These are phyloP conservation scores for Podaxis rugospora DNA, from an alignment of 768 basidiomycete genomes.

Conservation along the genomic window DNA sequence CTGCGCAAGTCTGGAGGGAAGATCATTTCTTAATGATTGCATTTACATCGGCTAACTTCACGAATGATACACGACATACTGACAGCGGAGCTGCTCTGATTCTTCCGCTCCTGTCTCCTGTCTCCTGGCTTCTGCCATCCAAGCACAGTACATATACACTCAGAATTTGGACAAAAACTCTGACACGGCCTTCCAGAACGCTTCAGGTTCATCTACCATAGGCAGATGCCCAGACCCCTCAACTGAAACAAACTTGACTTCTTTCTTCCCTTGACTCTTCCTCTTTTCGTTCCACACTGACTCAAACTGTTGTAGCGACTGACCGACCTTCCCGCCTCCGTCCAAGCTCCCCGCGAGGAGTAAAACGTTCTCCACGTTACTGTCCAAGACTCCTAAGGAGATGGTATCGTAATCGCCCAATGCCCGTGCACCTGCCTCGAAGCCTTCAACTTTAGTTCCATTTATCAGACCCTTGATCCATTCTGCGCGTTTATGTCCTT, in stretches of 20 bases:
- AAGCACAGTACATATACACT: neutral
- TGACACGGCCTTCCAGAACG: constrained; percentile 30
- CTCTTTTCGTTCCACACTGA: constrained; percentile 28
- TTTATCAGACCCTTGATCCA: constrained; percentile 35
- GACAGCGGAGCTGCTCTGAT: neutral
- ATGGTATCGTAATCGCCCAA: constrained; percentile 40
- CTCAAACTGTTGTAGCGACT: constrained; percentile 29
- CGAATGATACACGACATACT: neutral
- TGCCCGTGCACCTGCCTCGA: constrained; percentile 41
- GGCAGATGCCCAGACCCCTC: constrained; percentile 43
- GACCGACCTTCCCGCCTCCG: constrained; percentile 41
- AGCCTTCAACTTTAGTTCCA: constrained; percentile 36
- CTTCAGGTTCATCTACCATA: constrained; percentile 45
- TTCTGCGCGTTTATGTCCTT: constrained; percentile 12
- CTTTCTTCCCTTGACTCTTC: constrained; percentile 9
- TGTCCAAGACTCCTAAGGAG: constrained; percentile 14
- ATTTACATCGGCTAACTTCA: no score
- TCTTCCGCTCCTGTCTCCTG: neutral
- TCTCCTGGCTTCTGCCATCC: neutral
- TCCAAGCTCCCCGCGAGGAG: constrained; percentile 45
- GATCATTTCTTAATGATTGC: no score
- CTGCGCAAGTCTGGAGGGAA: no score
- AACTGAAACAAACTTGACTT: constrained; percentile 30
- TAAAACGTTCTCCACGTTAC: constrained; percentile 28
- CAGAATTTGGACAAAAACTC: neutral